A percentile compares a stretch with the other conserved stretches of the same genome.
Evolutionary conservation across 805 yeast genomes (phyloP).

Genomic region (Candida peoriensis): DNA sequence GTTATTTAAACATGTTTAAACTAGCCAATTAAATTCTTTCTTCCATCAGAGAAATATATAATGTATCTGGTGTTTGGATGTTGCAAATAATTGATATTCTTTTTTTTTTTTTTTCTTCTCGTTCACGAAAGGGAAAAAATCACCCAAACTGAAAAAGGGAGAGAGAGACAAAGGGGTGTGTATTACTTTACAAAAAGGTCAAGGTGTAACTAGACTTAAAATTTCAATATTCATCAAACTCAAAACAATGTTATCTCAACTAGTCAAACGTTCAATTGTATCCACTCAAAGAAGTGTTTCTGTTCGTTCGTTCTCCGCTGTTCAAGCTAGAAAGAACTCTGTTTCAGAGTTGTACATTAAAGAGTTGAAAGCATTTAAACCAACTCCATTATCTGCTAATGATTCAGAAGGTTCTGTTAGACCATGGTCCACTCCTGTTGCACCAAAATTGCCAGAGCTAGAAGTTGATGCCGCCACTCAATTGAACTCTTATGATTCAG

Average conservation of each 20-base stretch:
- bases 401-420: constrained; percentile 78
- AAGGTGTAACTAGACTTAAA: too few relatives aligned
- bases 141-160: neutral
- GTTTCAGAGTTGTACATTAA: constrained; percentile 80
- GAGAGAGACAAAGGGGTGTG: too few relatives aligned
- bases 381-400: constrained; percentile 63
- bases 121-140: neutral
- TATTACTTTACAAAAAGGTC: too few relatives aligned
- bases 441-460: constrained; percentile 68
- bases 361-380: constrained; percentile 86
- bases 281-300: constrained; percentile 22
- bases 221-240: neutral
- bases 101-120: neutral
- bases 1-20: too few relatives aligned
- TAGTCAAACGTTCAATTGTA: too few relatives aligned
- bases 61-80: neutral
- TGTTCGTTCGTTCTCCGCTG: constrained; percentile 31
- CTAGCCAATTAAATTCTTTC: constrained; percentile 11
- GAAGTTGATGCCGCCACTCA: constrained; percentile 67
- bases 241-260: neutral
- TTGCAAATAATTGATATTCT: too few relatives aligned
- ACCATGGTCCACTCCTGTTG: constrained; percentile 76
- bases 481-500: constrained; percentile 60
- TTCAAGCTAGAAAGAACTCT: constrained; percentile 43
- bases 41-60: neutral